These are phyloP conservation scores for Psophocarpus tetragonolobus DNA, from an alignment of 306 rosid genomes.

Conservation along the genomic window DNA sequence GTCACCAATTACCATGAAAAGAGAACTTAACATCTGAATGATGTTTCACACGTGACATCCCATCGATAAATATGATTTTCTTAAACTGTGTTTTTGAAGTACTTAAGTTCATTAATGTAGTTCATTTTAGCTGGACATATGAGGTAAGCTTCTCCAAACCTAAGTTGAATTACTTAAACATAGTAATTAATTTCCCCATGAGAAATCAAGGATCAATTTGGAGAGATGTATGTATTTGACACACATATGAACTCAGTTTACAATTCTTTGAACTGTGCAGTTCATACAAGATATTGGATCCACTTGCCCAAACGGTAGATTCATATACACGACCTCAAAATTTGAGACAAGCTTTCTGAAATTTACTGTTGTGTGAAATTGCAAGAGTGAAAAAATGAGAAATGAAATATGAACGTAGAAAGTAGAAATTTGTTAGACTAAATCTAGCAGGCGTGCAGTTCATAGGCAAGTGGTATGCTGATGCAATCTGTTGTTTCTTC, in stretches of 20 bases:
- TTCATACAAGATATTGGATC: not conserved
- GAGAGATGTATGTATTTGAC: not conserved
- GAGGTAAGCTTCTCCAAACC: not conserved
- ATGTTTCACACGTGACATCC: not conserved
- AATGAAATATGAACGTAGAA: not conserved
- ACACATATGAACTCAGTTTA: not conserved
- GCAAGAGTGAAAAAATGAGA: not conserved
- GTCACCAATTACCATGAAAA: not conserved
- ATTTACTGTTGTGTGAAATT: not conserved
- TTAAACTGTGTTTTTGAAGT: not conserved
- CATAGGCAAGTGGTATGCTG: not conserved
- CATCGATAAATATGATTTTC: not conserved
- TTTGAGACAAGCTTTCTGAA: not conserved
- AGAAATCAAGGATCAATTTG: not conserved
- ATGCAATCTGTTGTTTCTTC: slow-evolving; percentile 17
- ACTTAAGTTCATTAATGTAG: not conserved
- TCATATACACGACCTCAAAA: not conserved
- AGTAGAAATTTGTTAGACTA: not conserved
- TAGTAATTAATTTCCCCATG: not conserved
- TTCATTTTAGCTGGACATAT: slow-evolving; percentile 6
- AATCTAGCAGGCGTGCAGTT: not conserved
- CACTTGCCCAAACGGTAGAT: not conserved
- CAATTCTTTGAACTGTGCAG: not conserved
- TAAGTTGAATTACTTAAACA: not conserved
- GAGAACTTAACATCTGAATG: not conserved